Base-by-base conservation (phyloP, 2,329 filamentous ascomycete species). In the Claviceps monticola region DNA sequence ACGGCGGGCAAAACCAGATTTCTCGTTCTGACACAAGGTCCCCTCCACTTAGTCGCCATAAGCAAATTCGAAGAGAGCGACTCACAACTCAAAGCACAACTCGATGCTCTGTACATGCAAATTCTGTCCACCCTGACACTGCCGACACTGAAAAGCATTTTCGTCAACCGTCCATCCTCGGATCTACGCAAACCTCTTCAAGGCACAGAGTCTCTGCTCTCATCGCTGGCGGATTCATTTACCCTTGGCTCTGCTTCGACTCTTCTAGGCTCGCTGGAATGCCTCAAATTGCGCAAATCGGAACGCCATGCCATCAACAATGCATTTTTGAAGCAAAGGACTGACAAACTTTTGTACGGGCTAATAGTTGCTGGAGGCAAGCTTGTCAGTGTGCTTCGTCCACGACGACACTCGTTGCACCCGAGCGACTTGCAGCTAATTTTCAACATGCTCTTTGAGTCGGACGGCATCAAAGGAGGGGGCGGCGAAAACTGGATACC, bases 361-460 rank as follows among this genome's bases (percentile, higher is more conserved):
- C 76, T 98, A 13, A 84, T 98, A 54, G 91, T 96, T 16, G 93
- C 93, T 4, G 89, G 90, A 13, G 91, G 90, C 5, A 84, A 86
- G 61, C 82, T 98, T 5, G 93, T 98, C 57, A 96, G 90, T 63
- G 94, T 98, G 39, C 86, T 97, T 53, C 78, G 93, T 39, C 94
- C 94, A 5, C 90, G 94, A 59, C 88, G 93, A 53, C 93, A 98
- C 66, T 96, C 90, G 0, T 75, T 98, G 2, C 94, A 98, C 60
- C 93, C 94, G 0, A 91, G 90, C 56, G 93, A 98, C 64, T 75
- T 98, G 23, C 91, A 96, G 62, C 78, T 98, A 46, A 90, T 98
- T 55, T 98, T 98, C 75, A 97, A 97, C 64, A 98, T 98, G 94
- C 80, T 98, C 2, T 98, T 98, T 61, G 90, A 95, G 69, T 93